These are phyloP conservation scores for Coleophoma eucalyptorum DNA, from an alignment of 2,329 filamentous ascomycete genomes.

Conservation along the genomic window DNA sequence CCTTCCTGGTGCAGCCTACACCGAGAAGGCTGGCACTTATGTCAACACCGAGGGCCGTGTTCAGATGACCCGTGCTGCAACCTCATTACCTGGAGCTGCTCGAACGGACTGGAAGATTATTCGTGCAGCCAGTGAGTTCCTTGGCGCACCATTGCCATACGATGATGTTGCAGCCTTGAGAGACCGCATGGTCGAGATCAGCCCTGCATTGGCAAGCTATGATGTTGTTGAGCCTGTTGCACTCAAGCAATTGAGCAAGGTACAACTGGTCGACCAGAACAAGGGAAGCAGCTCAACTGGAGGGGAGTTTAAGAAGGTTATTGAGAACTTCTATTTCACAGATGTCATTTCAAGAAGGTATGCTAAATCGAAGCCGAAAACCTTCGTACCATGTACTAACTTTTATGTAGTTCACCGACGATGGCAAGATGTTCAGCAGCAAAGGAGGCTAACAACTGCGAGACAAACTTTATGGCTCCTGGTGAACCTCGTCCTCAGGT, in stretches of 20 bases:
- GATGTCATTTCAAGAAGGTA: constrained; percentile 95
- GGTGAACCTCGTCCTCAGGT: constrained; percentile 40
- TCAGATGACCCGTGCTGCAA: constrained; percentile 88
- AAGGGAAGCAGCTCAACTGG: constrained; percentile 75
- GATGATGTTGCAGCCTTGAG: constrained; percentile 87
- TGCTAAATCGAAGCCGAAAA: constrained; percentile 27
- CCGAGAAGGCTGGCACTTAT: constrained; percentile 93
- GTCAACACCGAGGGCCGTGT: constrained; percentile 97
- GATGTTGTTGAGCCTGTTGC: constrained; percentile 84
- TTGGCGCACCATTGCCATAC: constrained; percentile 83
- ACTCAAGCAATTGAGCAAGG: constrained; percentile 75
- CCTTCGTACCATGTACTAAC: too few relatives aligned
- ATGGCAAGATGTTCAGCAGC: constrained; percentile 97
- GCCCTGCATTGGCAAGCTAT: constrained; percentile 83
- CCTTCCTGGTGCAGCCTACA: constrained; percentile 92
- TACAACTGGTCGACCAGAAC: constrained; percentile 94
- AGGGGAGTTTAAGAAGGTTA: constrained; percentile 75
- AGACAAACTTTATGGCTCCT: constrained; percentile 76
- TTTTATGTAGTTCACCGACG: constrained; percentile 72
- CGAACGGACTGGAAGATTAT: constrained; percentile 99
- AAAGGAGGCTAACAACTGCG: constrained; percentile 76
- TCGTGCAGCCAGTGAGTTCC: constrained; percentile 86
- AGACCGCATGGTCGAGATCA: constrained; percentile 94
- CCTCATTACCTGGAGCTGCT: constrained; percentile 81
- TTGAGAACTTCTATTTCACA: constrained; percentile 98